Base-by-base conservation (phyloP, 768 basidiomycete genomes). In the Suillus bovinus region DNA sequence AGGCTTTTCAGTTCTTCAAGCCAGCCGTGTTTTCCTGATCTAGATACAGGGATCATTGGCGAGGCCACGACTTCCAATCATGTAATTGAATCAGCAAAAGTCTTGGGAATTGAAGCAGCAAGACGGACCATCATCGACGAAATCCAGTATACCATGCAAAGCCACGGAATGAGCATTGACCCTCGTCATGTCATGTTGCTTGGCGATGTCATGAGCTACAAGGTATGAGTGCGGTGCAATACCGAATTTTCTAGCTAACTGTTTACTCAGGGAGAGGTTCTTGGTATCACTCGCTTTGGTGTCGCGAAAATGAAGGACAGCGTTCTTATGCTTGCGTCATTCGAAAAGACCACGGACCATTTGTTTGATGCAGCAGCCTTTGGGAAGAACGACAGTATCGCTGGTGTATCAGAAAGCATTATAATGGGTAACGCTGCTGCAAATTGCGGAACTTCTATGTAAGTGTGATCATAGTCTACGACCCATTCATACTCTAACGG, bases 291-390 rank as follows among this genome's bases (percentile, higher is more conserved):
- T 8, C 91, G 97, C 34, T 99, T 99, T 76, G 97, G 97, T 71
- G 96, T 99, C 29, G 93, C 96, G 9, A 98, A 98, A 80, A 99
- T 99, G 94, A 99, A 99, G 76, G 97, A 99, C 76, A 94, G 93
- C 70, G 96, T 98, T 1, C 85, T 99, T 69, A 99, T 99, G 97
- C 81, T 99, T 69, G 97, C 97, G 11, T 97, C 94, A 29, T 99
- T 99, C 76, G 97, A 99, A 78, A 99, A 99, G 80, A 99, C 97
- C 17, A 99, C 97, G 16, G 97, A 99, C 79, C 97, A 99, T 75
- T 78, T 99, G 63, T 99, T 99, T 77, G 95, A 99, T 71, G 97
- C 97, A 3, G 90, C 97, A 11, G 93, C 97, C 3, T 96, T 90
- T 74, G 94, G 95, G 13, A 99, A 99, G 77, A 94, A 88, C 56